Evolutionary conservation across 2,329 filamentous ascomycete species (phyloP).

Genomic region (Epichloe elymi): DNA sequence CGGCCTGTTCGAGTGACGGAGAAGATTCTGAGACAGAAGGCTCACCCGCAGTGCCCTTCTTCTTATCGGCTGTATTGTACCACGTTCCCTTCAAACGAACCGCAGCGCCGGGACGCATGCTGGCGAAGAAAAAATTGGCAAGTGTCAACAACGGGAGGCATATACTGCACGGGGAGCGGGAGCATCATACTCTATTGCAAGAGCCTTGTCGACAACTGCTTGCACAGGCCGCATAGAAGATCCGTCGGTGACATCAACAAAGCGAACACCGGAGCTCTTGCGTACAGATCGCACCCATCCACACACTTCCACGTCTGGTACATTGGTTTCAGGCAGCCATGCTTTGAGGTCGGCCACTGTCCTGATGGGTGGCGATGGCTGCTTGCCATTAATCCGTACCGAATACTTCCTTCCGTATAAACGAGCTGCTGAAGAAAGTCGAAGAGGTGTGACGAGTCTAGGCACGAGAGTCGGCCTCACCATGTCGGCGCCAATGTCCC

Average conservation of each 20-base stretch:
- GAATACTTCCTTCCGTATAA: conserved; percentile 17
- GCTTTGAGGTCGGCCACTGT: conserved; percentile 45
- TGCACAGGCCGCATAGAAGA: conserved; percentile 70
- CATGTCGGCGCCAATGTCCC: background rate
- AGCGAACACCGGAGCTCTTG: conserved; percentile 72
- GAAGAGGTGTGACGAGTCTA: background rate
- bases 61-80: conserved; percentile 25
- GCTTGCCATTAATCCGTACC: conserved; percentile 16
- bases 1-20: conserved; percentile 1
- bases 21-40: conserved; percentile 2
- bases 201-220: conserved; percentile 59
- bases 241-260: conserved; percentile 78
- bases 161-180: conserved; percentile 13
- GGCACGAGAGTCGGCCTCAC: background rate
- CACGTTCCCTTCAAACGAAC: conserved; percentile 68
- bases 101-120: conserved; percentile 69
- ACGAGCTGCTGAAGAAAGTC: background rate
- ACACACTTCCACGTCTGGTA: conserved; percentile 46
- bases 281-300: conserved; percentile 77
- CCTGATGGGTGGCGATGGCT: conserved; percentile 20
- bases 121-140: conserved; percentile 21
- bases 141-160: background rate
- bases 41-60: background rate
- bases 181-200: conserved; percentile 55
- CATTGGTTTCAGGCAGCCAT: conserved; percentile 30